phyloP scores from a whole-genome alignment of 73 alveolate genomes.

The Breviolum minutum region DNA sequence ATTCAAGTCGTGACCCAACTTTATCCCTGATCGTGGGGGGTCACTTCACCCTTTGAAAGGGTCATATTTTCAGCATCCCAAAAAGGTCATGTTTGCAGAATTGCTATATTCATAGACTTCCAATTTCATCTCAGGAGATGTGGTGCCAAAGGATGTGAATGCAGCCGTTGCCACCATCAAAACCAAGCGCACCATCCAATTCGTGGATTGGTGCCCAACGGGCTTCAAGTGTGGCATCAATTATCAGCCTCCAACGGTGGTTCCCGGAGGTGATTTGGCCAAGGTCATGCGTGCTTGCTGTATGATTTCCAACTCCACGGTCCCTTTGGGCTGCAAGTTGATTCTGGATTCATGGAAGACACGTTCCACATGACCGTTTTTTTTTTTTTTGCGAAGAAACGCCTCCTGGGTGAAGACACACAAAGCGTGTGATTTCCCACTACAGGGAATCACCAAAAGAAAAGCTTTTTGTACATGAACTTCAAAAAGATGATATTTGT shows the following conservation, averaged over 20 bases:
- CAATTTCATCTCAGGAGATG: neutral
- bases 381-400: no score
- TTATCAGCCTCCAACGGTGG: neutral
- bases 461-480: no score
- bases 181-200: slow-evolving; percentile 18
- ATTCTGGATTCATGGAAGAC: no score
- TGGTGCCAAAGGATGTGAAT: slow-evolving; percentile 34
- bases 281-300: slow-evolving; percentile 15
- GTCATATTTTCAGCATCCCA: no score
- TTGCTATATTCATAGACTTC: no score
- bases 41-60: no score
- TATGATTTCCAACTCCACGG: neutral
- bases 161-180: slow-evolving; percentile 18
- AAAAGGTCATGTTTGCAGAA: no score
- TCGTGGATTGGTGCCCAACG: slow-evolving; percentile 14
- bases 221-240: slow-evolving; percentile 29
- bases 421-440: neutral
- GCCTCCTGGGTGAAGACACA: neutral
- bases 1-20: no score
- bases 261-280: neutral
- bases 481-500: no score
- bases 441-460: neutral
- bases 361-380: no score
- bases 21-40: no score
- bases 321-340: no score